Conservation (phyloP, 2,329 filamentous ascomycete species). For the Cladophialophora yegresii region DNA sequence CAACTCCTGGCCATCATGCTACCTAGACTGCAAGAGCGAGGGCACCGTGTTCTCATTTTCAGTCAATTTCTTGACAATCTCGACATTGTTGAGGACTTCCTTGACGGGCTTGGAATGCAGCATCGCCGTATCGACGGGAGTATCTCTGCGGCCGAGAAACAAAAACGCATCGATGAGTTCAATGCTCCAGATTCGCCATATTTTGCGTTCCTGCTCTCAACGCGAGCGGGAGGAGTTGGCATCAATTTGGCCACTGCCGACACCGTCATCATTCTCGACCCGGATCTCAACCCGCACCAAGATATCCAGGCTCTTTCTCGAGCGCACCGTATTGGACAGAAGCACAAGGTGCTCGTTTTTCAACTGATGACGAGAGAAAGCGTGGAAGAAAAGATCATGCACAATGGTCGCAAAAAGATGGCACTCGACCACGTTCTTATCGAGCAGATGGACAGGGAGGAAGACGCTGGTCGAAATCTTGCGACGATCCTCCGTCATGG, state of each 20-base stretch:
- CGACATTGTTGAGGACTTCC: conserved; percentile 88
- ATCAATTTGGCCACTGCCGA: conserved; percentile 97
- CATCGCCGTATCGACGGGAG: conserved; percentile 85
- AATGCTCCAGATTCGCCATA: conserved; percentile 80
- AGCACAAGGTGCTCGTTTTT: conserved; percentile 92
- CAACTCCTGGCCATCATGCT: conserved; percentile 81
- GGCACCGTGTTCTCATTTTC: conserved; percentile 90
- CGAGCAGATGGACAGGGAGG: conserved; percentile 83
- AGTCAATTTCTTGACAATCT: conserved; percentile 90
- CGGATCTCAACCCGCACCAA: conserved; percentile 97
- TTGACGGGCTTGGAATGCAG: conserved; percentile 70
- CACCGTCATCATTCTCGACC: conserved; percentile 95
- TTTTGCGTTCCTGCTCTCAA: conserved; percentile 91
- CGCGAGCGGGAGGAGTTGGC: conserved; percentile 90
- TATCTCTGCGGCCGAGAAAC: conserved; percentile 80
- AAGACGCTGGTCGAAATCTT: conserved; percentile 74
- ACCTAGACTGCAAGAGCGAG: conserved; percentile 79
- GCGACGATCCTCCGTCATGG: conserved; percentile 87
- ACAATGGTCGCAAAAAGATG: conserved; percentile 94
- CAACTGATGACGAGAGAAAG: conserved; percentile 87
- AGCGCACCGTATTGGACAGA: conserved; percentile 93
- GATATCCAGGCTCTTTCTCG: conserved; percentile 94
- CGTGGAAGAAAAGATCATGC: conserved; percentile 93
- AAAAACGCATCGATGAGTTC: conserved; percentile 90
- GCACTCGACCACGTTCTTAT: conserved; percentile 93